A percentile compares a stretch with the other conserved stretches of the same genome.
phyloP scores from a whole-genome alignment of 805 yeast species.

The Cyberlindnera saturnus region DNA sequence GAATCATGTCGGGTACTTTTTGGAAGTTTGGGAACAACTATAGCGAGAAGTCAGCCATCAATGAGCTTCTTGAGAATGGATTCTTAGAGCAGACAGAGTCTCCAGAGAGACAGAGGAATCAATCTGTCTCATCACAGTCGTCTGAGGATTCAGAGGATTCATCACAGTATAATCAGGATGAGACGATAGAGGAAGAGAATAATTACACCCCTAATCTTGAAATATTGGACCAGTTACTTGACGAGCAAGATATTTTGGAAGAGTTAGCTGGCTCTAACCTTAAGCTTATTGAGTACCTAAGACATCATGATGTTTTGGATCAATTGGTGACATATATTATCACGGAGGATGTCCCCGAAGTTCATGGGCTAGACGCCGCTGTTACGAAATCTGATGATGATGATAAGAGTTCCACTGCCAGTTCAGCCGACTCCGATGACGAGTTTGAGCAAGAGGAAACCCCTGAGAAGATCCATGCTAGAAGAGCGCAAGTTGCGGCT shows the following conservation, averaged over 20 bases:
- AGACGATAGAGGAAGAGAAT: constrained; percentile 27
- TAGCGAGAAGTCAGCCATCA: constrained; percentile 47
- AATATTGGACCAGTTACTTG: constrained; percentile 54
- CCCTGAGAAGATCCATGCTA: constrained; percentile 30
- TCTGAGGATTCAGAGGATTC: constrained; percentile 16
- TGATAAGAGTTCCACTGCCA: constrained; percentile 21
- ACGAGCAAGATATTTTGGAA: constrained; percentile 68
- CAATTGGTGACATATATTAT: constrained; percentile 65
- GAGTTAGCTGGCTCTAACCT: constrained; percentile 69
- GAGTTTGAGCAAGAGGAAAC: constrained; percentile 27
- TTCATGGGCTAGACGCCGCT: not conserved
- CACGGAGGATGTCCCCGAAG: constrained; percentile 7
- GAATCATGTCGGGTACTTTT: constrained; percentile 39
- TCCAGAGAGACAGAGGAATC: constrained; percentile 16
- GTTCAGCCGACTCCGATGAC: constrained; percentile 26
- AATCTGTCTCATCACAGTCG: constrained; percentile 13
- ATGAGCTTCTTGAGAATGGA: constrained; percentile 36
- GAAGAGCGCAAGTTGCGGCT: constrained; percentile 68
- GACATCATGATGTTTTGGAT: constrained; percentile 69
- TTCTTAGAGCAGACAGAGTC: constrained; percentile 39
- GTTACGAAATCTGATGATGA: constrained; percentile 7
- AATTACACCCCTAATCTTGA: constrained; percentile 35
- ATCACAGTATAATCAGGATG: constrained; percentile 17
- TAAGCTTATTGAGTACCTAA: constrained; percentile 69
- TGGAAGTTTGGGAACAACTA: constrained; percentile 61